phyloP scores from a whole-genome alignment of 495 filamentous ascomycete species.

The Penicillium canescens region DNA sequence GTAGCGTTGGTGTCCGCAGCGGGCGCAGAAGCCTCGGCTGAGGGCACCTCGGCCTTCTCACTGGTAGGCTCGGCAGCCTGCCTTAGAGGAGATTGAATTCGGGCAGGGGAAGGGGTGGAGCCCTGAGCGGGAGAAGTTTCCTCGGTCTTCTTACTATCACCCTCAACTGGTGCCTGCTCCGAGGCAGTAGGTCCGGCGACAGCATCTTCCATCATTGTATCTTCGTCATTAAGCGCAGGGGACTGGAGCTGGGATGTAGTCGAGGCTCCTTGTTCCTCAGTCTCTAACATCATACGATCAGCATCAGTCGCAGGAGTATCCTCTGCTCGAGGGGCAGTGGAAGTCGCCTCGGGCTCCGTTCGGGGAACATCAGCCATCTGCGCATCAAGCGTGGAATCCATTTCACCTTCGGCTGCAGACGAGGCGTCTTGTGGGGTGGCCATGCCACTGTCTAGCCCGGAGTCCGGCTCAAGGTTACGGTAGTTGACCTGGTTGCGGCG shows the following conservation, averaged over 20 bases:
- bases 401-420: slow-evolving; percentile 50
- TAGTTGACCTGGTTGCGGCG: slow-evolving; percentile 72
- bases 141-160: slow-evolving; percentile 28
- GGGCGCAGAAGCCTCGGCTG: slow-evolving; percentile 18
- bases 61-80: slow-evolving; percentile 16
- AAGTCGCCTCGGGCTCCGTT: slow-evolving; percentile 31
- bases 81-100: slow-evolving; percentile 22
- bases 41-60: slow-evolving; percentile 18
- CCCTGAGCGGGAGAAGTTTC: slow-evolving; percentile 18
- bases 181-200: slow-evolving; percentile 26
- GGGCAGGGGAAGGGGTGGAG: slow-evolving; percentile 18
- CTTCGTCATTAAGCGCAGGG: slow-evolving; percentile 58
- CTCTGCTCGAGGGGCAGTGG: slow-evolving; percentile 27
- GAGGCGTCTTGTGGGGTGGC: slow-evolving; percentile 53
- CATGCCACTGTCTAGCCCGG: slow-evolving; percentile 63
- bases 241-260: slow-evolving; percentile 42
- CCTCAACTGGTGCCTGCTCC: slow-evolving; percentile 17
- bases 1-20: slow-evolving; percentile 18
- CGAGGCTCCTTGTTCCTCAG: slow-evolving; percentile 39
- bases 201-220: slow-evolving; percentile 66
- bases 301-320: slow-evolving; percentile 38
- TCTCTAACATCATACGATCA: slow-evolving; percentile 39
- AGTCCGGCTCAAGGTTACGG: slow-evolving; percentile 64
- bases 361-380: slow-evolving; percentile 52
- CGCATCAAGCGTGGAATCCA: slow-evolving; percentile 48